Evolutionary conservation across 2,329 filamentous ascomycete genomes (phyloP), one percentile per base, ranked within the genome.

Genomic region (Exophiala xenobiotica): DNA sequence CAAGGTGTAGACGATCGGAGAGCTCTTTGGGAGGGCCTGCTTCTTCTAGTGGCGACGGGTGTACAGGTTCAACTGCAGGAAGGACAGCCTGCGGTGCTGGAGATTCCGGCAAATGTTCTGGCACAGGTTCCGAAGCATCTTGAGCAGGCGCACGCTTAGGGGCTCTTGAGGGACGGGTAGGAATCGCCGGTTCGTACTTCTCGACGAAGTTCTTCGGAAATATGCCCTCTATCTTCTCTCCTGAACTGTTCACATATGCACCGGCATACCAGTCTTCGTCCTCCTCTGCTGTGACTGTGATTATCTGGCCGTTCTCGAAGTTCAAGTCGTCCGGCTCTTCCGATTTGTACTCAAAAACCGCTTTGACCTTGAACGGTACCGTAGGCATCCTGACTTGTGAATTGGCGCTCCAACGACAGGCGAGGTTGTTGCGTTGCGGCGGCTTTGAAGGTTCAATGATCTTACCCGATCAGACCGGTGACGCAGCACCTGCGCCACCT

Each of bases 181-280:
- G 93, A 58, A 92, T 87, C 50, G 85, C 87, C 29, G 93, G 93
- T 69, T 97, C 92, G 71, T 90, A 95, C 73, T 86, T 90, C 72
- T 99, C 93, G 65, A 99, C 93, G 68, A 99, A 99, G 74, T 97
- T 99, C 68, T 87, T 86, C 45, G 93, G 93, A 70, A 99, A 99
- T 62, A 99, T 88, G 59, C 93, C 93, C 65, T 93, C 85, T 66
- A 86, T 81, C 70, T 86, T 90, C 57, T 72, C 73, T 50, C 93
- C 93, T 46, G 78, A 72, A 54, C 83, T 82, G 70, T 95, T 88
- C 58, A 84, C 75, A 69, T 96, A 63, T 42, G 62, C 61, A 27
- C 61, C 61, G 12, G 61, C 60, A 40, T 91, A 92, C 90, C 90
- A 95, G 67, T 97, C 95, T 58, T 79, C 85, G 67, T 96, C 93